These are phyloP conservation scores for Lasiodiplodia citricola DNA, from an alignment of 2,329 filamentous ascomycete species.

Conservation along the genomic window DNA sequence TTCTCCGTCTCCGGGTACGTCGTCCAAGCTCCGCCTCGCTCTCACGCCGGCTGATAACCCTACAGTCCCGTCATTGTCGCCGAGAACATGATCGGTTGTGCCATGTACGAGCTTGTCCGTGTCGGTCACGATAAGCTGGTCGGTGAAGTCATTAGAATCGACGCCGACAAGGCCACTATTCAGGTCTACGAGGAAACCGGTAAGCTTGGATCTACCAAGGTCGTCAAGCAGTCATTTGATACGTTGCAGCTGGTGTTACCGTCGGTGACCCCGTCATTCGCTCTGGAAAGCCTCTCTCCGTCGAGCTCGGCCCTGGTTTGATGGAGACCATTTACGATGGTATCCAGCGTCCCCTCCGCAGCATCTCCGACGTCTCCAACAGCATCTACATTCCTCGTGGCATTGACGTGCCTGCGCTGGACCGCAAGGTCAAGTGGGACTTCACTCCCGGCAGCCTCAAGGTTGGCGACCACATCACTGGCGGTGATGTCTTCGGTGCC, in stretches of 20 bases:
- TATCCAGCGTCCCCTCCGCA: constrained; percentile 92
- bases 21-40: constrained; percentile 29
- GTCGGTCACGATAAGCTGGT: constrained; percentile 92
- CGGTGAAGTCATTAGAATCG: constrained; percentile 98
- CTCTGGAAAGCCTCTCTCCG: constrained; percentile 94
- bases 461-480: constrained; percentile 95
- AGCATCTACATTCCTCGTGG: constrained; percentile 98
- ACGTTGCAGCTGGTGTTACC: constrained; percentile 77
- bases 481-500: constrained; percentile 92
- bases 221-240: neutral
- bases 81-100: constrained; percentile 98
- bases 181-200: constrained; percentile 99
- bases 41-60: constrained; percentile 37
- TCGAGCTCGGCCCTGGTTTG: constrained; percentile 94
- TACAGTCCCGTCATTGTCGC: constrained; percentile 86
- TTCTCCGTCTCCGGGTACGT: constrained; percentile 72
- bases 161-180: constrained; percentile 91
- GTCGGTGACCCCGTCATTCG: constrained; percentile 91
- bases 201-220: constrained; percentile 49
- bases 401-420: constrained; percentile 83
- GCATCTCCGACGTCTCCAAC: constrained; percentile 76
- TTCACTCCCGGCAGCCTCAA: constrained; percentile 85
- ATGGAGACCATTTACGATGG: constrained; percentile 99
- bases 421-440: constrained; percentile 94
- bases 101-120: constrained; percentile 98